Evolutionary conservation across 768 basidiomycete species (phyloP), one percentile per base, ranked within the genome.

Genomic region (Piloderma croceum): DNA sequence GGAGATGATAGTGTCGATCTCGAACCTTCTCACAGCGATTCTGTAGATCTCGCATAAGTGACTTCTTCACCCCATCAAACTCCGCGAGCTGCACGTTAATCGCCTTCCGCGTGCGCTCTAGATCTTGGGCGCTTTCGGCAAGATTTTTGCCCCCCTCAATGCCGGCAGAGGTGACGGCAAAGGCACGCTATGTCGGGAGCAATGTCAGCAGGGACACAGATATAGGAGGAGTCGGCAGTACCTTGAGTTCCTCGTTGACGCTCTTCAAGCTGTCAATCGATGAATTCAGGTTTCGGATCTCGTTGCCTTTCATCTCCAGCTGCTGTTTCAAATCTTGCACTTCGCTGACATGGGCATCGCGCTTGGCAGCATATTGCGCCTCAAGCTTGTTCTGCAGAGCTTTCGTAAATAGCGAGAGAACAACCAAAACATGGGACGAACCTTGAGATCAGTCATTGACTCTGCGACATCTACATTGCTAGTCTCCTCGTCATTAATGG

Each of bases 11-110:
- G 21, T 13, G 31, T 25, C 34, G 7, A 45, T 32, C 34, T 51
- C 64, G 46, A 39, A 90, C 93, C 83, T 98, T 98, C 73, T 99
- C 96, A 61, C 96, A 99, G 21, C 96, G 92, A 63, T 99, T 97
- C 69, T 97, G 94, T 52, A 99, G 67, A 70, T 99, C 96, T 25
- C 91, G 84, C 89, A 99, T 96, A 47, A 99, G 77, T 35, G 89
- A 94, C 70, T 96, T 94, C 77, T 98, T 98, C 52, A 96, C 92
- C 15, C 89, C 86, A 59, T 99, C 96, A 62, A 99, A 99, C 59
- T 99, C 96, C 44, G 93, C 90, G 44, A 94, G 81, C 57, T 98
- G 94, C n/a, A 92, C 86, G 47, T 91, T 94, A 66, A 96, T 92
- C 10, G 90, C 89, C 66, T 96, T 97, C 50, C 96, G 80, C 33